Percentiles rank a stretch among this genome's conserved stretches.
These are phyloP conservation scores for Sungouiella blattae DNA, from an alignment of 805 yeast genomes.

Conservation along the genomic window DNA sequence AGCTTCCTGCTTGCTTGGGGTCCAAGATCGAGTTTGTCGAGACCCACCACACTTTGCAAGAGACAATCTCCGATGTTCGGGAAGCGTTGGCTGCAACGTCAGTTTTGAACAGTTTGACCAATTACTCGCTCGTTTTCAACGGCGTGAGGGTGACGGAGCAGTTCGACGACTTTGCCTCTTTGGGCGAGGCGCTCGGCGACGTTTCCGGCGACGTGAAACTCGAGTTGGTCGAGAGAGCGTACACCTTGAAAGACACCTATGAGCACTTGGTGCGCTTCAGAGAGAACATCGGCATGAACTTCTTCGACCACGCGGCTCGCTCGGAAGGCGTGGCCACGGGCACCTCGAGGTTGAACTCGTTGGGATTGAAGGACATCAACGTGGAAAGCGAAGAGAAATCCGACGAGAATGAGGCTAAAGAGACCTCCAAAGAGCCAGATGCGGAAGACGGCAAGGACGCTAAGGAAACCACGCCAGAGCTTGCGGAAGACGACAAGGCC, in stretches of 20 bases:
- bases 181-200: constrained; percentile 20
- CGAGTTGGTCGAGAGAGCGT: constrained; percentile 49
- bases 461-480: constrained; percentile 9
- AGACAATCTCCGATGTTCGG: constrained; percentile 53
- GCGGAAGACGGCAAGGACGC: constrained; percentile 6
- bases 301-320: constrained; percentile 40
- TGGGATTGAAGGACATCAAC: constrained; percentile 36
- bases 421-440: not conserved
- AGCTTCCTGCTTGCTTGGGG: constrained; percentile 16
- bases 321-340: constrained; percentile 47
- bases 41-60: constrained; percentile 35
- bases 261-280: constrained; percentile 64
- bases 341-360: constrained; percentile 42
- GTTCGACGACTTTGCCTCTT: constrained; percentile 27
- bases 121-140: constrained; percentile 45
- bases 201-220: constrained; percentile 34
- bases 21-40: constrained; percentile 19
- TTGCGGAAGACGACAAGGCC: constrained; percentile 28
- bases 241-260: constrained; percentile 57
- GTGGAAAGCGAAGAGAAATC: constrained; percentile 8
- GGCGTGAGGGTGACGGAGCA: constrained; percentile 28
- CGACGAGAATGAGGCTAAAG: constrained; percentile 7
- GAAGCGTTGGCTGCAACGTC: constrained; percentile 58
- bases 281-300: constrained; percentile 53
- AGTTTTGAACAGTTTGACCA: constrained; percentile 56